These are phyloP conservation scores for Phyllosticta citriasiana DNA, from an alignment of 2,329 filamentous ascomycete species.

Conservation along the genomic window DNA sequence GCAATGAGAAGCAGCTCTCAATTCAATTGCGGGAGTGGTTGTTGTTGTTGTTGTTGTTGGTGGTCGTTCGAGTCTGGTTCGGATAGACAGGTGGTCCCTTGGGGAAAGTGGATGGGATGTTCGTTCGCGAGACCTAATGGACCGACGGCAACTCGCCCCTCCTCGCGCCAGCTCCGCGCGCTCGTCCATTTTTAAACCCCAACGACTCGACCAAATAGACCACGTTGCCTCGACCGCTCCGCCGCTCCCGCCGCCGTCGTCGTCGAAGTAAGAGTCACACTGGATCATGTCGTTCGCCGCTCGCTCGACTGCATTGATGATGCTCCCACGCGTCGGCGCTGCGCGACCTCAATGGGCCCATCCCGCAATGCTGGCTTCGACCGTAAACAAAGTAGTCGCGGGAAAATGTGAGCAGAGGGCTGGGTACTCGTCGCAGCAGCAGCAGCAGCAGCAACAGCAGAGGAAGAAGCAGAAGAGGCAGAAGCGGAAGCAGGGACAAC, in stretches of 20 bases:
- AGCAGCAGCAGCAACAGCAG: constrained; percentile 1
- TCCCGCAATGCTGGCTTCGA: neutral
- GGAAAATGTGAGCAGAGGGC: neutral
- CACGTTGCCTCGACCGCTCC: constrained; percentile 3
- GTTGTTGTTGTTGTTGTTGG: neutral
- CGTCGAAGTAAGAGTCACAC: neutral
- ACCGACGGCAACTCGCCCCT: neutral
- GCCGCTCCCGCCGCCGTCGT: neutral
- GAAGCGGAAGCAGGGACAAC: neutral
- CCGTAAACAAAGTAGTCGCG: neutral
- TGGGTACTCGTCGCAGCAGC: constrained; percentile 6
- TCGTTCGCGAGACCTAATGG: neutral
- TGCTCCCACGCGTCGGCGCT: neutral
- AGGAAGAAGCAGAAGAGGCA: neutral
- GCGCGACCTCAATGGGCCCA: neutral
- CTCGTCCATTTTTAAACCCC: neutral
- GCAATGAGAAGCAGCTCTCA: neutral
- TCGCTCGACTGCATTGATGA: neutral
- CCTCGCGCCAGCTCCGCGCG: neutral
- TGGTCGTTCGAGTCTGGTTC: neutral
- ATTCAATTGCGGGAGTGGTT: neutral
- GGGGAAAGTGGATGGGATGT: neutral
- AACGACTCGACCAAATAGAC: neutral
- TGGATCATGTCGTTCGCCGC: neutral
- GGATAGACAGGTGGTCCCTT: neutral